These are phyloP conservation scores for Carex kokanica DNA, from an alignment of 176 grass and related monocot species.

Conservation along the genomic window DNA sequence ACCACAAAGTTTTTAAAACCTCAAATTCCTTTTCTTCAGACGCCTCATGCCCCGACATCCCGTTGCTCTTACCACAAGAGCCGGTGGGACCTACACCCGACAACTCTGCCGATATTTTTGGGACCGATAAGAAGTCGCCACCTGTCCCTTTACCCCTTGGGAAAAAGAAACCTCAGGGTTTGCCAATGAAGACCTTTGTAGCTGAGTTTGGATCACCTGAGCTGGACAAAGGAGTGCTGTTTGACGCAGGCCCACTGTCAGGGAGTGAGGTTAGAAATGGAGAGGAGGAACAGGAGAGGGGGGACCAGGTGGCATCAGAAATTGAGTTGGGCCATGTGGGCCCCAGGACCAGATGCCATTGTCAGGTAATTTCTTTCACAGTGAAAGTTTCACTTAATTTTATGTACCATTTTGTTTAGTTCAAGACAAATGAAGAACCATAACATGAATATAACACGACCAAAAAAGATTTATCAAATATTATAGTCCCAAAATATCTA, in stretches of 20 bases:
- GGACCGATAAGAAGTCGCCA: slow-evolving; percentile 28
- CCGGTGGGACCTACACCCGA: slow-evolving; percentile 33
- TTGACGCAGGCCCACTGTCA: slow-evolving; percentile 17
- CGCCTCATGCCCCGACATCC: slow-evolving; percentile 65
- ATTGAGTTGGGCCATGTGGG: slow-evolving; percentile 70
- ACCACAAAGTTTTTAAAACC: slow-evolving; percentile 35
- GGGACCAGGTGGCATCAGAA: slow-evolving; percentile 44
- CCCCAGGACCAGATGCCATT: slow-evolving; percentile 46
- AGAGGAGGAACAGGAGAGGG: slow-evolving; percentile 51
- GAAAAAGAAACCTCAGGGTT: slow-evolving; percentile 45
- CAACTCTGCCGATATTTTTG: slow-evolving; percentile 23
- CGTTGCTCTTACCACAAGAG: slow-evolving; percentile 63
- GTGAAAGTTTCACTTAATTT: not conserved
- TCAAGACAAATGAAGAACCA: not conserved
- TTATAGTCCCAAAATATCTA: too few relatives aligned
- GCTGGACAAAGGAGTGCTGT: slow-evolving; percentile 23
- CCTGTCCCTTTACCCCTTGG: slow-evolving; percentile 21
- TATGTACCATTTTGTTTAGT: not conserved
- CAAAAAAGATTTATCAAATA: too few relatives aligned
- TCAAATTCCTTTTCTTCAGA: slow-evolving; percentile 29
- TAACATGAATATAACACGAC: not conserved
- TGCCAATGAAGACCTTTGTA: slow-evolving; percentile 68
- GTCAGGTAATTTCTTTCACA: slow-evolving; percentile 50
- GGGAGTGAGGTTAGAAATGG: slow-evolving; percentile 28
- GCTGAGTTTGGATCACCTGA: slow-evolving; percentile 50